Evolutionary conservation across 805 yeast species (phyloP).

Genomic region (Saturnispora saitoi): DNA sequence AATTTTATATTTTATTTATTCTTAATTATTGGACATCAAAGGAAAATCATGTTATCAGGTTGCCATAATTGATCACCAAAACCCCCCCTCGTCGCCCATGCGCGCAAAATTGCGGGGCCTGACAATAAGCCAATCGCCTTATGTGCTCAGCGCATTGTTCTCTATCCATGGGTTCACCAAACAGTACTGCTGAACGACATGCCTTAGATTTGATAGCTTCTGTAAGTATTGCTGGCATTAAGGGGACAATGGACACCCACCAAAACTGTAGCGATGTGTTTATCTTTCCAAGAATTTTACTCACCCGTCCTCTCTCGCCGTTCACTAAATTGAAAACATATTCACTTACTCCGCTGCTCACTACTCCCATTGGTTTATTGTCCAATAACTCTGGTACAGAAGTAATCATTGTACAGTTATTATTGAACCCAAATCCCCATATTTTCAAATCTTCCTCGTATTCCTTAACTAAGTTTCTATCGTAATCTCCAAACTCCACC

Average conservation of each 20-base stretch:
- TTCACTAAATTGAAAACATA: slow-evolving; percentile 8
- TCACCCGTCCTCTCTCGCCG: neutral
- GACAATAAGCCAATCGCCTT: slow-evolving; percentile 36
- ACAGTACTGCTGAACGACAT: slow-evolving; percentile 62
- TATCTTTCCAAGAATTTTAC: neutral
- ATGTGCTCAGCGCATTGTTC: slow-evolving; percentile 40
- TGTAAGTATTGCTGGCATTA: slow-evolving; percentile 43
- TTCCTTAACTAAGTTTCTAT: slow-evolving; percentile 26
- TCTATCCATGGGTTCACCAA: slow-evolving; percentile 46
- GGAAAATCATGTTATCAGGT: neutral
- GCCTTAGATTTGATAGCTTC: slow-evolving; percentile 53
- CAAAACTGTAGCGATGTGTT: neutral
- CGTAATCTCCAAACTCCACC: slow-evolving; percentile 21
- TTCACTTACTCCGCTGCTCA: slow-evolving; percentile 2
- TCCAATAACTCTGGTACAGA: slow-evolving; percentile 35
- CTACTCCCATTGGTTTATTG: neutral
- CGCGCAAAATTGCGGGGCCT: slow-evolving; percentile 70
- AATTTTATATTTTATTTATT: neutral
- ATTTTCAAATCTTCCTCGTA: slow-evolving; percentile 23
- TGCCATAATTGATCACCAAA: slow-evolving; percentile 19
- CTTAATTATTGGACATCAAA: neutral
- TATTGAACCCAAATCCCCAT: slow-evolving; percentile 37
- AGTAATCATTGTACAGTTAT: slow-evolving; percentile 20
- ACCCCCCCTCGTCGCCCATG: slow-evolving; percentile 78
- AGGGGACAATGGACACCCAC: slow-evolving; percentile 16